phyloP scores from a whole-genome alignment of 495 filamentous ascomycete genomes.

The Oleoguttula mirabilis region DNA sequence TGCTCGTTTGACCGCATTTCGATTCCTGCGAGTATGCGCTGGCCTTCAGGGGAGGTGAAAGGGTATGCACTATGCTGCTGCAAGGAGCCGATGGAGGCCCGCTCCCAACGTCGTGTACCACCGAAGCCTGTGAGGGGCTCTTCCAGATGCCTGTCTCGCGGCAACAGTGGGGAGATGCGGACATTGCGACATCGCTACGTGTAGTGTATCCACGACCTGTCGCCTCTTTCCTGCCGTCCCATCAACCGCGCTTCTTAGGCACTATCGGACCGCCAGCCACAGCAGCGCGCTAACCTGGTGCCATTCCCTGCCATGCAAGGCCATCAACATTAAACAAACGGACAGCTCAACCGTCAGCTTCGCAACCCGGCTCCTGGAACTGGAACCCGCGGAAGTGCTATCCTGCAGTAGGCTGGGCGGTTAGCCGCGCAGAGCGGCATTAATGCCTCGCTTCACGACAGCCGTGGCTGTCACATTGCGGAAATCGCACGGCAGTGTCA shows the following conservation, averaged over 20 bases:
- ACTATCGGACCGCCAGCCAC: too few relatives aligned
- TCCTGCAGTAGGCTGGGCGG: neutral
- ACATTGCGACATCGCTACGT: neutral
- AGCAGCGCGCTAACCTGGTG: too few relatives aligned
- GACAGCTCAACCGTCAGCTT: neutral
- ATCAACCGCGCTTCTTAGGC: too few relatives aligned
- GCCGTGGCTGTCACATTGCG: too few relatives aligned
- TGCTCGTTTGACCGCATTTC: conserved; percentile 1
- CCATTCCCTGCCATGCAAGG: neutral
- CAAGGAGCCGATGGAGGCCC: neutral
- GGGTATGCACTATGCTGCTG: too few relatives aligned
- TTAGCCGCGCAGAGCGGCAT: neutral
- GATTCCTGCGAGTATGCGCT: conserved; percentile 1
- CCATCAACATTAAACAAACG: neutral
- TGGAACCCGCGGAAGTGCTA: neutral
- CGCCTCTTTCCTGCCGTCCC: neutral
- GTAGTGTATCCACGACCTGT: neutral
- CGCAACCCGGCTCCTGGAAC: neutral
- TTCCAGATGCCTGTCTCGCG: neutral
- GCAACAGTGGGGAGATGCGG: neutral
- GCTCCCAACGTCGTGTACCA: neutral
- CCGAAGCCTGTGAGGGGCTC: neutral
- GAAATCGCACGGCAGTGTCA: neutral
- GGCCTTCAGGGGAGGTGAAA: neutral
- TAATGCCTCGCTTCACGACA: neutral